Conservation (phyloP, 2,329 filamentous ascomycete species). For the Berkeleyomyces basicola region DNA sequence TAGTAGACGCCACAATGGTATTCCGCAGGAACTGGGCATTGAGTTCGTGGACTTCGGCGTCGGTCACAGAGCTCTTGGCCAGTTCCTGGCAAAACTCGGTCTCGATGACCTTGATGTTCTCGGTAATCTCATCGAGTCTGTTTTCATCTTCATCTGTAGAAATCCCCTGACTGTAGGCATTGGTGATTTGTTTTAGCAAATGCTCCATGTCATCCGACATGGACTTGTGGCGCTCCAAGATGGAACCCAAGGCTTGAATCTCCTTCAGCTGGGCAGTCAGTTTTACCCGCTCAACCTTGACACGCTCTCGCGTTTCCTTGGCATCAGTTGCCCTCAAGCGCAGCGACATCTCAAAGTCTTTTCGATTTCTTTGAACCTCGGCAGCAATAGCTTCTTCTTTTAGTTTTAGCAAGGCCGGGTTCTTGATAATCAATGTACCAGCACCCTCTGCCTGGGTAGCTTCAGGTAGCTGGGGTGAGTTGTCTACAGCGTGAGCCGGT, state of each 20-base stretch:
- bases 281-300: slow-evolving; percentile 34
- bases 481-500: neutral
- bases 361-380: slow-evolving; percentile 30
- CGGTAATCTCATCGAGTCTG: slow-evolving; percentile 31
- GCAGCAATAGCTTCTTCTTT: slow-evolving; percentile 25
- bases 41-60: slow-evolving; percentile 2
- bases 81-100: slow-evolving; percentile 4
- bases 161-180: slow-evolving; percentile 33
- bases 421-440: slow-evolving; percentile 19
- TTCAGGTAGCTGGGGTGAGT: slow-evolving; percentile 3
- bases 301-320: slow-evolving; percentile 27
- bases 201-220: slow-evolving; percentile 29
- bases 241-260: slow-evolving; percentile 25
- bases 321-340: slow-evolving; percentile 25
- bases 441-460: slow-evolving; percentile 14
- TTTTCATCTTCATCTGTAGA: slow-evolving; percentile 36
- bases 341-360: slow-evolving; percentile 31
- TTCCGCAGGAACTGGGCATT: slow-evolving; percentile 2
- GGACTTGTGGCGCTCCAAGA: slow-evolving; percentile 27
- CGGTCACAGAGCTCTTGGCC: slow-evolving; percentile 2
- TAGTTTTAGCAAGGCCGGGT: slow-evolving; percentile 21
- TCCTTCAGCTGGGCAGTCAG: slow-evolving; percentile 30
- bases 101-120: slow-evolving; percentile 20
- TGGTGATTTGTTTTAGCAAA: slow-evolving; percentile 30
- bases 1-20: slow-evolving; percentile 3